Percentiles rank a stretch among this genome's conserved stretches.
phyloP scores from a whole-genome alignment of 2,329 filamentous ascomycete genomes.

The Fusarium sublunatum region DNA sequence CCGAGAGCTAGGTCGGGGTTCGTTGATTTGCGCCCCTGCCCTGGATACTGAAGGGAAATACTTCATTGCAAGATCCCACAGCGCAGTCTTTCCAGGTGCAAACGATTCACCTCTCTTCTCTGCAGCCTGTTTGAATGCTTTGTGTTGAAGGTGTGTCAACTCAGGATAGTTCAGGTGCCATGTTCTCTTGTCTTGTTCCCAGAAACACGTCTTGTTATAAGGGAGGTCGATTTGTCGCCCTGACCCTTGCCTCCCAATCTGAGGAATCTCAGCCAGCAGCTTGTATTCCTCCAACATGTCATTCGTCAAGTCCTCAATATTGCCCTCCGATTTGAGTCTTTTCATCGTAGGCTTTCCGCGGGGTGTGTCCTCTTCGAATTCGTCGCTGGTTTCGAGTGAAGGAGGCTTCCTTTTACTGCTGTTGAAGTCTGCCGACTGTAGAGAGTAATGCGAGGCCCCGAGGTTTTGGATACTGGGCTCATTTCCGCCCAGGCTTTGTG shows the following conservation, averaged over 20 bases:
- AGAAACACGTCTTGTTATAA: conserved; percentile 67
- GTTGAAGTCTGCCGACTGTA: conserved; percentile 53
- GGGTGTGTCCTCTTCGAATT: conserved; percentile 56
- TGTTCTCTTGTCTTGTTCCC: conserved; percentile 65
- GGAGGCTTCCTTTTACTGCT: conserved; percentile 67
- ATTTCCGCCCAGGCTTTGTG: conserved; percentile 66
- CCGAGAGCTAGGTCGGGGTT: conserved; percentile 20
- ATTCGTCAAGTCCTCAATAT: conserved; percentile 52
- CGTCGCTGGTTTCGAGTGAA: conserved; percentile 63
- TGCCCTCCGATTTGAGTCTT: conserved; percentile 63
- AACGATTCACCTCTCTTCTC: conserved; percentile 64
- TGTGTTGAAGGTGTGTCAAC: conserved; percentile 70
- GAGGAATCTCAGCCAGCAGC: conserved; percentile 62
- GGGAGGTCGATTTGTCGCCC: conserved; percentile 69
- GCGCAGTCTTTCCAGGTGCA: conserved; percentile 59
- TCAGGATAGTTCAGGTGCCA: conserved; percentile 73
- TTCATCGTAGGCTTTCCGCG: conserved; percentile 64
- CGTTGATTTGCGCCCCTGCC: conserved; percentile 24
- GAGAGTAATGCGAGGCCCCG: conserved; percentile 39
- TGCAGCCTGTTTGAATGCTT: conserved; percentile 66
- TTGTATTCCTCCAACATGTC: conserved; percentile 57
- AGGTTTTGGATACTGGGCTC: conserved; percentile 46
- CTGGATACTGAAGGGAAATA: conserved; percentile 63
- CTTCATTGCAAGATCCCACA: conserved; percentile 69
- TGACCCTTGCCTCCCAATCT: conserved; percentile 60